Evolutionary conservation across 805 yeast species (phyloP).

Genomic region (Hanseniaspora singularis): DNA sequence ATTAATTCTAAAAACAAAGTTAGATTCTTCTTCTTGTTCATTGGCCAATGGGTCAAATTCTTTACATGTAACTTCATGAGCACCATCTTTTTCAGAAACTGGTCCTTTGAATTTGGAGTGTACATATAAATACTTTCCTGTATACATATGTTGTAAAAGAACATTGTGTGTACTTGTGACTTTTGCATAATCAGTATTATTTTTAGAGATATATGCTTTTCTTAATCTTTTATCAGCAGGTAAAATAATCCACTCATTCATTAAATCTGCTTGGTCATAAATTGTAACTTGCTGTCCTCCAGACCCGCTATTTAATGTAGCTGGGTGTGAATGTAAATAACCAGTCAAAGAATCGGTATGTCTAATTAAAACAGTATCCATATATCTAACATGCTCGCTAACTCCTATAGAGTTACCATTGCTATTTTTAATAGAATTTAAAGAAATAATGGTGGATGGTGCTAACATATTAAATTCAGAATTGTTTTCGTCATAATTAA

Average conservation of each 20-base stretch:
- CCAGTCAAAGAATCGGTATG: constrained; percentile 60
- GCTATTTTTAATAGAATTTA: constrained; percentile 34
- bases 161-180: constrained; percentile 47
- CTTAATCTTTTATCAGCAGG: constrained; percentile 21
- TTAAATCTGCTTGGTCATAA: constrained; percentile 45
- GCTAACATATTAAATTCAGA: constrained; percentile 38
- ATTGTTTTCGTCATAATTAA: constrained; percentile 45
- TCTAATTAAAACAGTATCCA: constrained; percentile 59
- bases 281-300: constrained; percentile 71
- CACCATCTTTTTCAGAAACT: constrained; percentile 79
- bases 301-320: constrained; percentile 52
- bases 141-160: constrained; percentile 55
- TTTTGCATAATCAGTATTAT: constrained; percentile 22
- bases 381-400: constrained; percentile 60
- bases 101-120: constrained; percentile 67
- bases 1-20: constrained; percentile 27
- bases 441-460: constrained; percentile 53
- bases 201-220: constrained; percentile 24
- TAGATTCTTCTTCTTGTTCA: constrained; percentile 48
- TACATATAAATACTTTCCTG: constrained; percentile 60
- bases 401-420: constrained; percentile 31
- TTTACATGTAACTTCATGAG: constrained; percentile 61
- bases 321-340: constrained; percentile 68
- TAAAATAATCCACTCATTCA: constrained; percentile 69
- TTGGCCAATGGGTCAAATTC: constrained; percentile 36